Conservation (phyloP, 805 yeast species). For the Barnettozyma californica region DNA sequence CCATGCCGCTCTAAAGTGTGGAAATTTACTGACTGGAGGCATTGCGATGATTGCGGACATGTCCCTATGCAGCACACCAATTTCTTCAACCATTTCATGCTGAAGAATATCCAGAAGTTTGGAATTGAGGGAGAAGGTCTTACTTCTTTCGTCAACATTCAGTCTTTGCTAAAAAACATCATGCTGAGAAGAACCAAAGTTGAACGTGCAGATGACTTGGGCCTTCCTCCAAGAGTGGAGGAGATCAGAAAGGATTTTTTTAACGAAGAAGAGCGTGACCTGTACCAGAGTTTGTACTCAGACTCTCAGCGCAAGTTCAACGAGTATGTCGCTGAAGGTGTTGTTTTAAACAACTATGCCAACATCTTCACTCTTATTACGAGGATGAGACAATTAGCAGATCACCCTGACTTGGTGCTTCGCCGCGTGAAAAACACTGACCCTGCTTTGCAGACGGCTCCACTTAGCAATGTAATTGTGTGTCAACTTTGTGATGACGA, state of each 20-base stretch:
- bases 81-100: constrained; percentile 91
- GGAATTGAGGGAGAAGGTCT: constrained; percentile 81
- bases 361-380: constrained; percentile 94
- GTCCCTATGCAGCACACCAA: constrained; percentile 93
- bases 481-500: constrained; percentile 96
- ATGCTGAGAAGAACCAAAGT: constrained; percentile 94
- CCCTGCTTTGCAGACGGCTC: constrained; percentile 23
- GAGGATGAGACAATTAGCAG: constrained; percentile 96
- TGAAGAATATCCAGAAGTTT: constrained; percentile 85
- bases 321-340: constrained; percentile 93
- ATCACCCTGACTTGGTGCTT: constrained; percentile 93
- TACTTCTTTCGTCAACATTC: constrained; percentile 71
- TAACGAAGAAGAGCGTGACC: constrained; percentile 92
- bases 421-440: constrained; percentile 49
- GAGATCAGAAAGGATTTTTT: constrained; percentile 82
- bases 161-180: constrained; percentile 65
- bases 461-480: constrained; percentile 44
- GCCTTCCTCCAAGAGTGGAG: constrained; percentile 93
- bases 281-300: constrained; percentile 81
- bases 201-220: constrained; percentile 95
- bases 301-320: constrained; percentile 85
- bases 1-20: constrained; percentile 78
- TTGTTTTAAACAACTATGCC: constrained; percentile 93
- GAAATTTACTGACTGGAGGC: constrained; percentile 77
- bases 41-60: constrained; percentile 85